Evolutionary conservation across 805 yeast species (phyloP), one percentile per base, ranked within the genome.

Genomic region (Schwanniomyces vanrijiae): DNA sequence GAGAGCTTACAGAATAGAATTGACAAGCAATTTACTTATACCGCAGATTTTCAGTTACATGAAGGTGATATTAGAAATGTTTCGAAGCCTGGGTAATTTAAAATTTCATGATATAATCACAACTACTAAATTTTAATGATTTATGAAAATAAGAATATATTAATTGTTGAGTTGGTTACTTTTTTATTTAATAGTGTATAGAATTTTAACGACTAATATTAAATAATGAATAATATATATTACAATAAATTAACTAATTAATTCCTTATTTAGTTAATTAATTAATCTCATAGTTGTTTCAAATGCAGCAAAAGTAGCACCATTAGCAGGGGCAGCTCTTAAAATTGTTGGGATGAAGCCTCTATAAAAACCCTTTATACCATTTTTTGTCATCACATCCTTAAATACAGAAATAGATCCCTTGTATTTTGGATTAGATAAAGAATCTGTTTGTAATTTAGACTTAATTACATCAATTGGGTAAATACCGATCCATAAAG

Each of bases 251-350:
- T 28, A n/a, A 11, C 51, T 53, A 76, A 48, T 64, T 71, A 39
- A 80, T 61, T 21, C 73, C 55, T 69, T 22, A 22, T 11, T 28
- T 28, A 18, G 16, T 52, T 53, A 76, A 48, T 64, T 72, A 39
- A 81, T 61, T 22, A 74, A 55, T 69, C 96, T 82, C 87, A 91
- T 86, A 4, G 96, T 88, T 43, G 86, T 68, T 67, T 94, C 99
- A 64, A 94, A 94, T 2, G 95, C 90, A 38, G 90, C 86, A 69
- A 94, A 94, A 0, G 99, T 95, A 25, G 95, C 96, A 37, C 96
- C 99, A 64, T 94, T 95, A 3, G 95, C 99, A 0, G 99, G 99
- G 3, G 96, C 96, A 42, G 99, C 98, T 70, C 99, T 86, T 53
- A 94, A 72, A 53, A 94, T 81, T 0, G 98, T 91, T 33, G 99